Conservation (phyloP, 2,329 filamentous ascomycete species). For the Talaromyces atroroseus region DNA sequence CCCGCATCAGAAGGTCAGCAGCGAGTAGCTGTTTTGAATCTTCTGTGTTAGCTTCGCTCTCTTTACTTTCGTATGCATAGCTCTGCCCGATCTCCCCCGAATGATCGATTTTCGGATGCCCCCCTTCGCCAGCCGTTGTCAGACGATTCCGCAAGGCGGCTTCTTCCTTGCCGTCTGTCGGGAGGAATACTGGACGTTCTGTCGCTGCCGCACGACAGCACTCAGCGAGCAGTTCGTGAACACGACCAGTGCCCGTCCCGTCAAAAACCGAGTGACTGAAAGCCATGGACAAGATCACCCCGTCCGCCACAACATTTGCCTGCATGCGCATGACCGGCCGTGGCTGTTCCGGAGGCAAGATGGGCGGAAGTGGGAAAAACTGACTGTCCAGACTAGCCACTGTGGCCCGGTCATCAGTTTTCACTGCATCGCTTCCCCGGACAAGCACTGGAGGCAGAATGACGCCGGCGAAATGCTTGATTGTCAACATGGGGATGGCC, state of each 20-base stretch:
- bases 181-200: not conserved
- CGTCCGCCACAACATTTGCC: conserved; percentile 12
- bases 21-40: not conserved
- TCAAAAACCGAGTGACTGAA: conserved; percentile 12
- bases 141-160: not conserved
- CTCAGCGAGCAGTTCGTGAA: conserved; percentile 3
- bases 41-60: not conserved
- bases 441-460: not conserved
- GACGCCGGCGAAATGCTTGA: not conserved
- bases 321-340: conserved; percentile 14
- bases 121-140: not conserved
- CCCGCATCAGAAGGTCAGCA: not conserved
- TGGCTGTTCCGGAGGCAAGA: conserved; percentile 9
- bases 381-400: not conserved
- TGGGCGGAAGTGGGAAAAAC: not conserved
- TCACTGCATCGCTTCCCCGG: not conserved
- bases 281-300: conserved; percentile 9
- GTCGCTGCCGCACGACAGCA: not conserved
- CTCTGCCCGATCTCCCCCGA: not conserved
- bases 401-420: not conserved
- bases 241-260: conserved; percentile 9
- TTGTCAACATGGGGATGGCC: not conserved
- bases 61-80: not conserved
- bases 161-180: not conserved
- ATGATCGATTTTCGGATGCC: not conserved